Conservation (phyloP, 2,329 filamentous ascomycete genomes). For the Penicillium freii region DNA sequence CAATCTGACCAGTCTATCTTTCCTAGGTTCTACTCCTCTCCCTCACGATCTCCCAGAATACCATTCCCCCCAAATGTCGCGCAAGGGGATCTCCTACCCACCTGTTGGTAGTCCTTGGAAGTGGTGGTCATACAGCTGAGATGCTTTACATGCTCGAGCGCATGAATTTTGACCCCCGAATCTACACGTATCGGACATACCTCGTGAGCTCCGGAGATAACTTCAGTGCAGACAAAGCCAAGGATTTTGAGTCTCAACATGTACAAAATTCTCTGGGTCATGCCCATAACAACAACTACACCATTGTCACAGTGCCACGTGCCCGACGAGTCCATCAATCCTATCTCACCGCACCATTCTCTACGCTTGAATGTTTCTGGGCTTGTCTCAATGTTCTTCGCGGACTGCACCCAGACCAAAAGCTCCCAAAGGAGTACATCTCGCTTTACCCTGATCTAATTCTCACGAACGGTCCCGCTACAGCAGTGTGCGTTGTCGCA, state of each 20-base stretch:
- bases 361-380: conserved; percentile 63
- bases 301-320: conserved; percentile 67
- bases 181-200: conserved; percentile 71
- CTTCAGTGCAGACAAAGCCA: conserved; percentile 64
- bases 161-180: conserved; percentile 47
- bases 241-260: conserved; percentile 59
- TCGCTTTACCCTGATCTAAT: conserved; percentile 68
- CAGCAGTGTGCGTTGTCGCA: conserved; percentile 72
- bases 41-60: conserved; percentile 33
- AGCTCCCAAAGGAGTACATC: conserved; percentile 21
- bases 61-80: conserved; percentile 31
- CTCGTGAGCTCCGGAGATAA: conserved; percentile 73
- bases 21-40: conserved; percentile 27
- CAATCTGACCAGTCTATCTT: conserved; percentile 10
- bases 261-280: conserved; percentile 10
- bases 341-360: conserved; percentile 68
- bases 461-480: conserved; percentile 84
- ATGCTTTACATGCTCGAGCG: conserved; percentile 81
- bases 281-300: conserved; percentile 44
- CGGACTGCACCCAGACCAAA: conserved; percentile 38
- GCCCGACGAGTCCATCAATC: conserved; percentile 81
- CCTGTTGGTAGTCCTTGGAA: conserved; percentile 80
- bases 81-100: conserved; percentile 48
- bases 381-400: conserved; percentile 59
- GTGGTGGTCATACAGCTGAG: conserved; percentile 90